Conservation (phyloP, 2,329 filamentous ascomycete genomes). For the Decorospora gaudefroyi region DNA sequence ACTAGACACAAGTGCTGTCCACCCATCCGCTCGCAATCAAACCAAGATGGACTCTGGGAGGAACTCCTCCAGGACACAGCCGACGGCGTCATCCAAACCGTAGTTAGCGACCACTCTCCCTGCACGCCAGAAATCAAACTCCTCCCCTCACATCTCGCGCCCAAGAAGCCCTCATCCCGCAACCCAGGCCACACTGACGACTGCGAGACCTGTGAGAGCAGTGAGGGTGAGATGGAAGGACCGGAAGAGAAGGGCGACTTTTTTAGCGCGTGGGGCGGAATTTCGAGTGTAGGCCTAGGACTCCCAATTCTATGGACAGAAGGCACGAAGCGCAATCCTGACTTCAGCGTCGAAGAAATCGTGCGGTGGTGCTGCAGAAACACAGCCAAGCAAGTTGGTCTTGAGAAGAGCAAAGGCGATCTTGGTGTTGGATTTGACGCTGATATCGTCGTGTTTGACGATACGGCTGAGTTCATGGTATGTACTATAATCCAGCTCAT, state of each 20-base stretch:
- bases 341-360: slow-evolving; percentile 71
- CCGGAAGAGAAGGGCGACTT: slow-evolving; percentile 72
- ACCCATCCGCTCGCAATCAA: slow-evolving; percentile 78
- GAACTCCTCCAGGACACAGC: slow-evolving; percentile 62
- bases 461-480: slow-evolving; percentile 77
- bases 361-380: slow-evolving; percentile 84
- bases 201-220: slow-evolving; percentile 39
- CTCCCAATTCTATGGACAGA: slow-evolving; percentile 88
- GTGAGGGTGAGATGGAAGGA: slow-evolving; percentile 43
- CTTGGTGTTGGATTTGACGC: slow-evolving; percentile 81
- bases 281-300: slow-evolving; percentile 89
- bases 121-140: slow-evolving; percentile 95
- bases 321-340: slow-evolving; percentile 62
- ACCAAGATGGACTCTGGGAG: slow-evolving; percentile 85
- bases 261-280: slow-evolving; percentile 94
- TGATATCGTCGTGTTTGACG: slow-evolving; percentile 91
- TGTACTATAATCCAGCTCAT: slow-evolving; percentile 9
- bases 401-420: slow-evolving; percentile 80
- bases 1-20: slow-evolving; percentile 95
- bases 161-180: slow-evolving; percentile 44
- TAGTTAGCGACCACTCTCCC: slow-evolving; percentile 94
- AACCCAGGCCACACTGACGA: slow-evolving; percentile 45
- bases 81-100: slow-evolving; percentile 83
- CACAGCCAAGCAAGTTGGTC: slow-evolving; percentile 84
- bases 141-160: slow-evolving; percentile 71